Evolutionary conservation across 768 basidiomycete species (phyloP).

Genomic region (Boletus sp.): DNA sequence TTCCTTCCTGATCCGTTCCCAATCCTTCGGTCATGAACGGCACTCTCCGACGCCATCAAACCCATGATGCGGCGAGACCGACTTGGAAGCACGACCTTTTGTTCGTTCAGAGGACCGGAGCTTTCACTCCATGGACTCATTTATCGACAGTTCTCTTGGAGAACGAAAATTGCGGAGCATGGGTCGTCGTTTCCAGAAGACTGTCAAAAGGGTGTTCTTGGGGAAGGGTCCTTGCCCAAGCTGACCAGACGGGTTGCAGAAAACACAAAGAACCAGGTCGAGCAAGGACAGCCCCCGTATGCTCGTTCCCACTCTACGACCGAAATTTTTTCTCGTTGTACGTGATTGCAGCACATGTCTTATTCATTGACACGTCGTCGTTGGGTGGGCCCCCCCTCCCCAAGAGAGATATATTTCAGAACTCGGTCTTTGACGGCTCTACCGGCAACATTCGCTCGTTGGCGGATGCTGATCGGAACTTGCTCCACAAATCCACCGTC

Average conservation of each 20-base stretch:
- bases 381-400: not conserved
- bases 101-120: conserved; percentile 7
- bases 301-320: conserved; percentile 17
- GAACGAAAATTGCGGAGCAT: conserved; percentile 17
- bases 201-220: conserved; percentile 4
- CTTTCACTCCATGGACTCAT: not conserved
- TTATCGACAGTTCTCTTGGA: conserved; percentile 15
- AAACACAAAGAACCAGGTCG: not conserved
- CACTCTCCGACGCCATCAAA: conserved; percentile 13
- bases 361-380: conserved; percentile 3
- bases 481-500: conserved; percentile 1
- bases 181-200: conserved; percentile 8
- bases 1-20: conserved; percentile 21
- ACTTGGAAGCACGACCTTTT: not conserved
- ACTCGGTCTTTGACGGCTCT: conserved; percentile 1
- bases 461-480: conserved; percentile 28
- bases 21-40: conserved; percentile 9
- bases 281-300: conserved; percentile 2
- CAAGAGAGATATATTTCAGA: conserved; percentile 4
- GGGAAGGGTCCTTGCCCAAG: conserved; percentile 14
- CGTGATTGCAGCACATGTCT: conserved; percentile 7
- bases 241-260: not conserved
- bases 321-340: conserved; percentile 12
- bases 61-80: conserved; percentile 4
- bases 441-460: conserved; percentile 1